Evolutionary conservation across 106 monocot species (phyloP), one percentile per base, ranked within the genome.

Genomic region (Apostasia shenzhenica): DNA sequence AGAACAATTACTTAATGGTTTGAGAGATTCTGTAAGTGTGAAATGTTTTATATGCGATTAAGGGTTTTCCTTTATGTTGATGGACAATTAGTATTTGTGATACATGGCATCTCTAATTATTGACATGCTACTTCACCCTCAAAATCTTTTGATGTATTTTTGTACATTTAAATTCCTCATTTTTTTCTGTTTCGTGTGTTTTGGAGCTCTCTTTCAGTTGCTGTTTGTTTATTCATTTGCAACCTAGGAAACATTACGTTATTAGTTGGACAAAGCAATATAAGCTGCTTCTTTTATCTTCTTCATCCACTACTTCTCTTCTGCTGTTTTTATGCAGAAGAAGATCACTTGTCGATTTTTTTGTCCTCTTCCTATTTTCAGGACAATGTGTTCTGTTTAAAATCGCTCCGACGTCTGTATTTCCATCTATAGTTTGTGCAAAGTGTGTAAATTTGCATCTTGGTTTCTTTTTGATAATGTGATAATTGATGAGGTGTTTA

Each of bases 21-120:
- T 93, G 55, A 89, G 85, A 85, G 97, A 99, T 76, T 80, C 87
- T 67, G 97, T 93, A 93, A 48, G 41, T 53, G 41, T 72, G 41
- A 6, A 12, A 54, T 49, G 42, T 13, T 54, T 60, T 12, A 54
- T 13, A 65, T 48, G 47, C 48, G 26, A 26, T 26, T 0, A 26
- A 26, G 26, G 26, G 26, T 62, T 62, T 62, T 62, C 62, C 45
- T 45, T 41, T 41, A 41, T 59, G 2, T 12, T n/a, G 1, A 45
- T 12, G 45, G 13, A 61, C 45, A 1, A 3, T 62, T 12, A 59
- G 7, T 38, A 2, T 26, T 9, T 6, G 10, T 59, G 6, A 59
- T 37, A 8, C 37, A 40, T 41, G 40, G 9, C 39, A 7, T 59
- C 6, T 6, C 39, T 39, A 3, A 39, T 26, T 37, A 39, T 59